Conservation (phyloP, 306 rosid genomes). For the Vigna nakashimae region DNA sequence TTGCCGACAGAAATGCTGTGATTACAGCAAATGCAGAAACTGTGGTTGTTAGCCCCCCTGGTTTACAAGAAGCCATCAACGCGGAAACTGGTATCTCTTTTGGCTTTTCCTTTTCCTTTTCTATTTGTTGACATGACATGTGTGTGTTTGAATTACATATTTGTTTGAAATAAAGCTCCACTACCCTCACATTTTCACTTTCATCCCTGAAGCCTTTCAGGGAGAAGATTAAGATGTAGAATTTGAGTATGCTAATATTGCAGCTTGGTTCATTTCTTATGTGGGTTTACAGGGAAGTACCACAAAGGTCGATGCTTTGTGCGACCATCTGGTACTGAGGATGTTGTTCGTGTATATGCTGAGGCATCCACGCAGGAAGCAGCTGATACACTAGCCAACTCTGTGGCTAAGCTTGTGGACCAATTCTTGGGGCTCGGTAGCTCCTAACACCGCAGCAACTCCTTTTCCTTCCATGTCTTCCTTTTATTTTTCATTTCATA, state of each 20-base stretch:
- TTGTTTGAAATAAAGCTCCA: neutral
- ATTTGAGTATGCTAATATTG: slow-evolving; percentile 43
- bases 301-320: slow-evolving; percentile 85
- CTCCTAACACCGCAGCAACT: slow-evolving; percentile 12
- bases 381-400: slow-evolving; percentile 75
- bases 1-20: slow-evolving; percentile 75
- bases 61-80: slow-evolving; percentile 82
- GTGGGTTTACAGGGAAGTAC: slow-evolving; percentile 59
- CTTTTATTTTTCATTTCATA: neutral
- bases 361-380: slow-evolving; percentile 83
- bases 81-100: slow-evolving; percentile 68
- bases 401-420: slow-evolving; percentile 70
- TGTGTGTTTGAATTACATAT: slow-evolving; percentile 2
- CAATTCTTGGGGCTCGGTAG: slow-evolving; percentile 60
- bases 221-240: slow-evolving; percentile 24
- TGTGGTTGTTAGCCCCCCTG: slow-evolving; percentile 74
- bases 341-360: slow-evolving; percentile 87
- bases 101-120: slow-evolving; percentile 10
- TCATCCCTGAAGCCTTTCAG: slow-evolving; percentile 15
- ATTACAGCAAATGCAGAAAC: slow-evolving; percentile 87
- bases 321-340: slow-evolving; percentile 97
- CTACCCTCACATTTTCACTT: slow-evolving; percentile 3
- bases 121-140: neutral
- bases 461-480: neutral
- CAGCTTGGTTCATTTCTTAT: slow-evolving; percentile 50